Conservation (phyloP, 2,329 filamentous ascomycete species). For the Exophiala sideris region DNA sequence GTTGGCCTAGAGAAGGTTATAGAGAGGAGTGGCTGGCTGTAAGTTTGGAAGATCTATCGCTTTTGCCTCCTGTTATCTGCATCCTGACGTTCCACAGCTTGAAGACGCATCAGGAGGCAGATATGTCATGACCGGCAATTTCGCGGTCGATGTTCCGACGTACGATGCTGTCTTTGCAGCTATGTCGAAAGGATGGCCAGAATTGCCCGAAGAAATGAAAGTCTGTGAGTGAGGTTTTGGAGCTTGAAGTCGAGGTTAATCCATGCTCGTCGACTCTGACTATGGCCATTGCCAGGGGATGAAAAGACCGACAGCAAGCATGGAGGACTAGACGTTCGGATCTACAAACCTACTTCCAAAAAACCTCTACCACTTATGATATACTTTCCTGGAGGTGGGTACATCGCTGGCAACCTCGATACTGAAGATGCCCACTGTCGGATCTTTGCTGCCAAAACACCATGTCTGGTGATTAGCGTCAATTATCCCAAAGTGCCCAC, state of each 20-base stretch:
- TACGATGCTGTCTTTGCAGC: constrained; percentile 21
- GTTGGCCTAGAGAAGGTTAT: constrained; percentile 20
- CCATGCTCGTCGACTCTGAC: neutral
- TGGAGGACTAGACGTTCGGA: constrained; percentile 20
- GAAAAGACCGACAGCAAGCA: constrained; percentile 16
- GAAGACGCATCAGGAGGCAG: constrained; percentile 23
- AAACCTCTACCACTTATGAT: constrained; percentile 33
- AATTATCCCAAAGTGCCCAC: constrained; percentile 31
- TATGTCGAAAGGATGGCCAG: constrained; percentile 21
- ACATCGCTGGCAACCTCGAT: constrained; percentile 34
- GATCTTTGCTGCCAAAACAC: constrained; percentile 30
- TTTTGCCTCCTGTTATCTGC: neutral
- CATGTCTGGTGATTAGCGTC: constrained; percentile 35
- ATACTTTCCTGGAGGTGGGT: constrained; percentile 39
- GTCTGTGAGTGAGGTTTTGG: constrained; percentile 16
- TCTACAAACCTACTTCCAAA: constrained; percentile 22
- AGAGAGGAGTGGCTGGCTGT: constrained; percentile 25
- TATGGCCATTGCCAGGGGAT: constrained; percentile 10
- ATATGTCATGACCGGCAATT: constrained; percentile 22
- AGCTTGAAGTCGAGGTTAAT: neutral
- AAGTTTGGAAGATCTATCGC: constrained; percentile 1
- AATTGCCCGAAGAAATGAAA: constrained; percentile 15
- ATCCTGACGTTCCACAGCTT: constrained; percentile 12
- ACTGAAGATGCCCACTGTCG: constrained; percentile 37
- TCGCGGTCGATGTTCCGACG: constrained; percentile 18